phyloP scores from a whole-genome alignment of 2,329 filamentous ascomycete species.

The Penicillium sp. region DNA sequence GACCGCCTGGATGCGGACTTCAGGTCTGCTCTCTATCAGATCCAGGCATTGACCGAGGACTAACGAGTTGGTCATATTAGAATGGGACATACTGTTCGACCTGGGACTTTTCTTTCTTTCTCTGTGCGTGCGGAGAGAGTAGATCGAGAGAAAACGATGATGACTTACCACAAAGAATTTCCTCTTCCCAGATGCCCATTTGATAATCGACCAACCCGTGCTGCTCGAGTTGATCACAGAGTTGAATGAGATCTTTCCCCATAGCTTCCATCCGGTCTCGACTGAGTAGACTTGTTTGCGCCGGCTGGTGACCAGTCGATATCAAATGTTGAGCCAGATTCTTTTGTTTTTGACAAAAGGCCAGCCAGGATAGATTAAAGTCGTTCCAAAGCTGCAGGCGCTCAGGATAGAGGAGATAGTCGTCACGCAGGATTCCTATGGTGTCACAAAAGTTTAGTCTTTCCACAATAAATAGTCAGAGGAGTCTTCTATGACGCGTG shows the following conservation, averaged over 20 bases:
- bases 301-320: slow-evolving; percentile 52
- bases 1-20: slow-evolving; percentile 20
- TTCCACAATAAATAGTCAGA: slow-evolving; percentile 6
- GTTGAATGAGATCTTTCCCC: slow-evolving; percentile 70
- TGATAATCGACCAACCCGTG: slow-evolving; percentile 96
- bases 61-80: slow-evolving; percentile 20
- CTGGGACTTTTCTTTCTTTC: neutral
- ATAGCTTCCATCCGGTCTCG: slow-evolving; percentile 67
- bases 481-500: slow-evolving; percentile 15
- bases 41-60: slow-evolving; percentile 52
- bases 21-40: slow-evolving; percentile 42
- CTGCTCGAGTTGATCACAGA: slow-evolving; percentile 81
- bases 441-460: slow-evolving; percentile 23
- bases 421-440: slow-evolving; percentile 75
- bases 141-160: neutral
- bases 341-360: slow-evolving; percentile 74
- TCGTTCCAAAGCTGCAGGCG: slow-evolving; percentile 85
- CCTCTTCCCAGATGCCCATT: slow-evolving; percentile 92
- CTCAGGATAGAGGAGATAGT: slow-evolving; percentile 66
- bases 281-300: slow-evolving; percentile 58
- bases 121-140: neutral
- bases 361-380: slow-evolving; percentile 89
- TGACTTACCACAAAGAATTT: slow-evolving; percentile 72
- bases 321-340: slow-evolving; percentile 60
- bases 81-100: neutral